A percentile compares a stretch with the other conserved stretches of the same genome.
Evolutionary conservation across 441 rosid species (phyloP).

Genomic region (Codiaeum variegatum): DNA sequence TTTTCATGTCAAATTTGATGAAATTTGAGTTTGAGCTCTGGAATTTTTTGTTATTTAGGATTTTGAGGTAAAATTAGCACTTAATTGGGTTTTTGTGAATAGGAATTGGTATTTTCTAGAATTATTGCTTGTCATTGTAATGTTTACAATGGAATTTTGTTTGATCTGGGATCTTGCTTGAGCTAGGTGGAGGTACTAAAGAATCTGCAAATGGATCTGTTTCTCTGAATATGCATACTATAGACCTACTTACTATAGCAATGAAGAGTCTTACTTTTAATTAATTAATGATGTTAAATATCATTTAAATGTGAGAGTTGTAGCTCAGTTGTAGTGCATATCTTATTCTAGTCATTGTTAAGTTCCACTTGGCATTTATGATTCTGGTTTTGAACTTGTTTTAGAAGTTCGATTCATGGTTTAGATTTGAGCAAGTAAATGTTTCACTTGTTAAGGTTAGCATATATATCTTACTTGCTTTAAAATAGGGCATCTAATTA

Average conservation of each 20-base stretch:
- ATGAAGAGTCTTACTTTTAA: not conserved
- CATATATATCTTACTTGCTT: not conserved
- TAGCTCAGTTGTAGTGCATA: not conserved
- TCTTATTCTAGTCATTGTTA: not conserved
- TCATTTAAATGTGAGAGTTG: not conserved
- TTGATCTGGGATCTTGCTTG: slow-evolving; percentile 12
- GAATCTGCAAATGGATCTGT: slow-evolving; percentile 2
- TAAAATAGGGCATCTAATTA: not conserved
- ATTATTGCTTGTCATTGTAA: not conserved
- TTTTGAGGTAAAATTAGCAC: not conserved
- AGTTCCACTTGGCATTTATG: not conserved
- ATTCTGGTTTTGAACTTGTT: slow-evolving; percentile 3
- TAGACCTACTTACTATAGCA: not conserved
- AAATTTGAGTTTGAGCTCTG: slow-evolving; percentile 1
- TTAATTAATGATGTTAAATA: not conserved
- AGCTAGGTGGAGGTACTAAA: slow-evolving; percentile 5
- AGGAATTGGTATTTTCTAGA: not conserved
- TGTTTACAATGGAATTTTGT: slow-evolving; percentile 2
- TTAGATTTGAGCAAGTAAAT: not conserved
- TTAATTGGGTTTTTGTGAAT: not conserved
- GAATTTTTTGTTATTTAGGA: slow-evolving; percentile 13
- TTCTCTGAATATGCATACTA: not conserved
- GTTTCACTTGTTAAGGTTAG: not conserved
- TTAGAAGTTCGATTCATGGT: not conserved
- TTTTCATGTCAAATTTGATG: not conserved